Base-by-base conservation (phyloP, 441 rosid genomes). In the Francoa sonchifolia region DNA sequence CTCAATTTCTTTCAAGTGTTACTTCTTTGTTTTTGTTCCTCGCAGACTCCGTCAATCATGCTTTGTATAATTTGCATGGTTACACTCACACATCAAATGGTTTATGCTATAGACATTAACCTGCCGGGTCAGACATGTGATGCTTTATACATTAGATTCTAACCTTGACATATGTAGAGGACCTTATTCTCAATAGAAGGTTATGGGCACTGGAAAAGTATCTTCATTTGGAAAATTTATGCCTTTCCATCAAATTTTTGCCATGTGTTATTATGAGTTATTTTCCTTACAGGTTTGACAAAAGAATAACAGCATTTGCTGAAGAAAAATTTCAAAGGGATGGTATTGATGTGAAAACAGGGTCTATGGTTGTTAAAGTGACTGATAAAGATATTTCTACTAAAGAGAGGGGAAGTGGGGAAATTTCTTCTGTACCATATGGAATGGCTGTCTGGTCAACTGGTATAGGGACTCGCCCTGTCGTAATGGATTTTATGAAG, bases 381-480 rank as follows among this genome's bases (percentile, higher is more conserved):
- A 63, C 71, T 44, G 84, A 73, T 23, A 75, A 75, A 43, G 99
- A 83, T 34, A 92, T 92, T 45, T 73, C 81, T 29, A 76, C 95
- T 3, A 83, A 79, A 71, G 74, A 29, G 40, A 79, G 66, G 51
- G 77, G 63, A 39, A 67, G 59, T 28, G 94, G 84, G 15, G 69
- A 75, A 55, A 59, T 54, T 32, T 42, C 67, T 30, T 55, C 79
- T 20, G 62, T 74, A 19, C 95, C 99, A 16, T 81, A 87, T 49
- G 99, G 99, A 36, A 76, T 92, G 95, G 78, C 72, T 45, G 86
- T 92, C 50, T 92, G 99, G 99, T 92, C 99, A 50, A 92, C 99
- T 47, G 97, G 99, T 45, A 75, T 87, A 58, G 99, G 89, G 53
- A 72, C 90, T 39, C 88, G 67, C 42, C 82, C 95, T 37, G 87